Base-by-base conservation (phyloP, 2,329 filamentous ascomycete genomes). In the Aspergillus sp. region DNA sequence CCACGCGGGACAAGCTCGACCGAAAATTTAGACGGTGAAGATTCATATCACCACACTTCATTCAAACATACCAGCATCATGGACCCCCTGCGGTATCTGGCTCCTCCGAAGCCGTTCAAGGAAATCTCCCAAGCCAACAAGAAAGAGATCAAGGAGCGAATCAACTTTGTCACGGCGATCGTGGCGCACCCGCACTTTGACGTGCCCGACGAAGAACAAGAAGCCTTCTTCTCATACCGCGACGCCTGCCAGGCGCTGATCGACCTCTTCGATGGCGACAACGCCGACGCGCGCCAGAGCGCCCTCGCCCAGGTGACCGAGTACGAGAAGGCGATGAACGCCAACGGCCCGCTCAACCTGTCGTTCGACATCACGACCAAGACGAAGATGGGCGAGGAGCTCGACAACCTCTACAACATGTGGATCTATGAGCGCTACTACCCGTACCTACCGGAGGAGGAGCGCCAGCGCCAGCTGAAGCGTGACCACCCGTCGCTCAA, bases 281-380 rank as follows among this genome's bases (percentile, higher is more conserved):
- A 45, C 21, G 17, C 13, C n/a, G 42, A 25, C 14, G 43, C 20
- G 14, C 36, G 45, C 25, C 40, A 48, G n/a, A 19, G 13, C 21
- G 47, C 47, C 32, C 20, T 29, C 5, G 16, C 34, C 17, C 16
- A 20, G 16, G 41, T 53, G 17, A 17, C 11, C 19, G 31, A 45
- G 3, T 56, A 41, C 38, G 54, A 56, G 20, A 16, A 47, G 16
- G 31, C 45, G 5, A 45, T 56, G 20, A 36, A 45, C 25, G 16
- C 34, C 38, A 45, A 41, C 13, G 32, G 17, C 29, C 40, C 52
- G 2, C 45, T 29, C 13, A 47, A 34, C n/a, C 49, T 57, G 13
- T 55, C 49, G n/a, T 57, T 55, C 41, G 55, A 57, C 29, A 45
- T 57, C 29, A 46, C 52, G 6, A 57, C 55, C 36, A 57, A 52